These are phyloP conservation scores for Botryotinia narcissicola DNA, from an alignment of 2,329 filamentous ascomycete species.

Conservation along the genomic window DNA sequence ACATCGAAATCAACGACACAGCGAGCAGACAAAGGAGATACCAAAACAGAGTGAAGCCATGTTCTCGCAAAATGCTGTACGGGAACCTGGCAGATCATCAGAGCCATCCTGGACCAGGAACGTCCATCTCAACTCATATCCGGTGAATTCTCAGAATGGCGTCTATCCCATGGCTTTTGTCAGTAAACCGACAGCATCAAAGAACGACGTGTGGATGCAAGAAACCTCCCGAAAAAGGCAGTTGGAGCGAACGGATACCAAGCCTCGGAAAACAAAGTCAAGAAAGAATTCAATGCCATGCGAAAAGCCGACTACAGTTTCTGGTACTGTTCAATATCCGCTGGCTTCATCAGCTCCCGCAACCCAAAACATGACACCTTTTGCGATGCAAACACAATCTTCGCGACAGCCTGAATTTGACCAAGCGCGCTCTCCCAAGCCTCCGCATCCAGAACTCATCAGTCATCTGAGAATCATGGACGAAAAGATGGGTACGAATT, in stretches of 20 bases:
- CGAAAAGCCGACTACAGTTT: background rate
- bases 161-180: slow-evolving; percentile 8
- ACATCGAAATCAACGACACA: background rate
- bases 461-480: slow-evolving; percentile 3
- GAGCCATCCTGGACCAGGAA: background rate
- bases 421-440: background rate
- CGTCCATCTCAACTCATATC: background rate
- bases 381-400: background rate
- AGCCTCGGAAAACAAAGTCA: background rate
- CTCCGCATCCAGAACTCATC: slow-evolving; percentile 4
- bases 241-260: background rate
- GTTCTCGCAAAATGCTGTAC: background rate
- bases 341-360: background rate
- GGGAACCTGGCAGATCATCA: background rate
- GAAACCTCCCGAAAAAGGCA: background rate
- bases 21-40: background rate
- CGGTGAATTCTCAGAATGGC: background rate
- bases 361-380: background rate
- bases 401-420: background rate
- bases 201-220: background rate
- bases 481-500: background rate
- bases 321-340: background rate
- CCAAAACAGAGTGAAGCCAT: background rate
- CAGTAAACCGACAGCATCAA: background rate
- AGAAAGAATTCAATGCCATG: background rate